Conservation (phyloP, 257 asterid genomes). For the Przewalskia tangutica region DNA sequence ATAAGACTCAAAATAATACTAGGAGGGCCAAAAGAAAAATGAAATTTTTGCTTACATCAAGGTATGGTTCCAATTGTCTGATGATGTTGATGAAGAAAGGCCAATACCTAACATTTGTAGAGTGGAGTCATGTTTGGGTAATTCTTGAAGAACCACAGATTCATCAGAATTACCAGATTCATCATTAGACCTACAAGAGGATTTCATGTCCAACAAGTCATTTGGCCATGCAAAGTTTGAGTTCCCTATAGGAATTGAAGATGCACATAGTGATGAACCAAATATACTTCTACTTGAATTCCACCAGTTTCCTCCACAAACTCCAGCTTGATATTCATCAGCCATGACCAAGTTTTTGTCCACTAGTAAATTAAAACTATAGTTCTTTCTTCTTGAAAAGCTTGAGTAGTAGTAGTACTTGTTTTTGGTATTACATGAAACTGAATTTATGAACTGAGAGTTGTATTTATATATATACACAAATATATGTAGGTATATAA, state of each 20-base stretch:
- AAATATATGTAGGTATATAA: constrained; percentile 6
- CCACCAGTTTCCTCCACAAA: constrained; percentile 66
- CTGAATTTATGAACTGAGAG: constrained; percentile 12
- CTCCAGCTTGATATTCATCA: constrained; percentile 49
- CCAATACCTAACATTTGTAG: constrained; percentile 17
- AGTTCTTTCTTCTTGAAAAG: background rate
- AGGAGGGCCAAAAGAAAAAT: background rate
- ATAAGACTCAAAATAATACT: background rate
- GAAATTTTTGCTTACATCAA: background rate
- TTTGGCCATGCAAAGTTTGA: constrained; percentile 37
- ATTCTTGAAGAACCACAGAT: constrained; percentile 23
- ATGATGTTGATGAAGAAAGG: constrained; percentile 4
- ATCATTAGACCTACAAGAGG: constrained; percentile 21
- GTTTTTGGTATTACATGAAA: constrained; percentile 21
- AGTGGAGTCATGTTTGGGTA: constrained; percentile 18
- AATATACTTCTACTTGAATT: constrained; percentile 40
- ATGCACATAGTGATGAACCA: constrained; percentile 43
- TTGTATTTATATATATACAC: constrained; percentile 3
- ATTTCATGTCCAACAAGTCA: constrained; percentile 21
- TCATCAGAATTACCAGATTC: constrained; percentile 54
- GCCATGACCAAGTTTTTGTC: constrained; percentile 21
- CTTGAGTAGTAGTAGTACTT: background rate
- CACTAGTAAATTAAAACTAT: background rate
- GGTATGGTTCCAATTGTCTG: constrained; percentile 1
- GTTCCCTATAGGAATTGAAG: constrained; percentile 25